Evolutionary conservation across 2,329 filamentous ascomycete genomes (phyloP).

Genomic region (Colletotrichum musicola): DNA sequence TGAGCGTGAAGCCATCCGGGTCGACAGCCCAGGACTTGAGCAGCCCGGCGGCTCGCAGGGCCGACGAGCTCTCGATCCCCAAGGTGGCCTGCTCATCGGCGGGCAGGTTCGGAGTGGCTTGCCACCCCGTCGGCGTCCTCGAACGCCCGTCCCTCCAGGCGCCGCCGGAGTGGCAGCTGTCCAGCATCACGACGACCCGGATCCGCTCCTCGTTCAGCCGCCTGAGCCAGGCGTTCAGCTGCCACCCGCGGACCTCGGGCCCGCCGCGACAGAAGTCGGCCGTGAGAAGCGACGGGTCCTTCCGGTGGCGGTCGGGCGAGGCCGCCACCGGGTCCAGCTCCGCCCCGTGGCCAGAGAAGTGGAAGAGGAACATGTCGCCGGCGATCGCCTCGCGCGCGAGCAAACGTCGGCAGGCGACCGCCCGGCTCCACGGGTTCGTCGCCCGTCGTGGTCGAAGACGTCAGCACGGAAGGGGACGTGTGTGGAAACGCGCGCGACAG

Average conservation of each 20-base stretch:
- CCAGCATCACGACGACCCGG: background rate
- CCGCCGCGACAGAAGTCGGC: background rate
- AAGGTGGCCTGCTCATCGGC: no score
- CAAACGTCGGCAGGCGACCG: no score
- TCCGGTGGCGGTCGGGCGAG: background rate
- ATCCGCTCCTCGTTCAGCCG: background rate
- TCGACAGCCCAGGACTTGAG: no score
- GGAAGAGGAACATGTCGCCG: background rate
- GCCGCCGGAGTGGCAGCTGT: background rate
- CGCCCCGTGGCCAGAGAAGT: background rate
- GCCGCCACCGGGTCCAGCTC: background rate
- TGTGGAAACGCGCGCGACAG: background rate
- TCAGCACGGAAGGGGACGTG: background rate
- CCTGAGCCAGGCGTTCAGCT: background rate
- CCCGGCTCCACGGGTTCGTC: no score
- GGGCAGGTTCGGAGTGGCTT: no score
- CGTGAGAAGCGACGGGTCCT: background rate
- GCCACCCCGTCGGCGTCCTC: no score
- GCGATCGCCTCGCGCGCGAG: background rate
- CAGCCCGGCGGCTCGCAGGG: no score
- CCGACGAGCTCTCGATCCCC: no score
- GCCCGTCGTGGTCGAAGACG: background rate
- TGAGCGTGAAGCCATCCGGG: no score
- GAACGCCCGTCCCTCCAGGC: background rate
- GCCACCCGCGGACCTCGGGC: background rate